These are phyloP conservation scores for Suhomyces yuchorum DNA, from an alignment of 1,139 yeast species.

Conservation along the genomic window DNA sequence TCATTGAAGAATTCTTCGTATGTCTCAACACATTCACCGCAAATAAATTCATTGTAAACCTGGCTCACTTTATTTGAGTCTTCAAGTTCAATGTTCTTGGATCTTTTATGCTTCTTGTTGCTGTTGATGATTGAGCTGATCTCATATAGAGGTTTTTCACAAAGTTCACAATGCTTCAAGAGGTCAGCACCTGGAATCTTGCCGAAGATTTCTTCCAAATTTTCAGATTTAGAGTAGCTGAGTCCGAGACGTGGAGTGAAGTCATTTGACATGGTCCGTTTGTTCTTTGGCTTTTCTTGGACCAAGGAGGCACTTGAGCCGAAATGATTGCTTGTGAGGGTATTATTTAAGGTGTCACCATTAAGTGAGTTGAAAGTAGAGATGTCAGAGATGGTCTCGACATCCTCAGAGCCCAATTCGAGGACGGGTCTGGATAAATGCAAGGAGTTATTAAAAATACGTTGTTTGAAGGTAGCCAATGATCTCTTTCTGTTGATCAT, in stretches of 20 bases:
- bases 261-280: conserved; percentile 20
- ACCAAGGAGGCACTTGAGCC: conserved; percentile 6
- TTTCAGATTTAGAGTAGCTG: conserved; percentile 21
- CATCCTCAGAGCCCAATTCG: conserved; percentile 11
- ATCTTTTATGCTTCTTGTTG: conserved; percentile 20
- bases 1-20: conserved; percentile 56
- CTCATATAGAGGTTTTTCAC: conserved; percentile 69
- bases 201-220: conserved; percentile 45
- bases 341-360: conserved; percentile 14
- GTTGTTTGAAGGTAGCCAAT: conserved; percentile 43
- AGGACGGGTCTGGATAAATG: conserved; percentile 8
- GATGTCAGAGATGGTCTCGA: conserved; percentile 17
- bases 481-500: conserved; percentile 34
- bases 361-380: conserved; percentile 18
- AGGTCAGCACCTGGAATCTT: conserved; percentile 42
- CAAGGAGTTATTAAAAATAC: conserved; percentile 16
- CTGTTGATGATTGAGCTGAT: conserved; percentile 49
- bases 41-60: conserved; percentile 56
- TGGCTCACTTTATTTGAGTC: conserved; percentile 15
- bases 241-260: conserved; percentile 5
- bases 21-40: conserved; percentile 61
- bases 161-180: conserved; percentile 61
- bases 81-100: conserved; percentile 1
- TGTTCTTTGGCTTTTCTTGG: conserved; percentile 15
- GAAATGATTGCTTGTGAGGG: conserved; percentile 5